Evolutionary conservation across 2,329 filamentous ascomycete species (phyloP), one percentile per base, ranked within the genome.

Genomic region (Ophiostoma perfectum): DNA sequence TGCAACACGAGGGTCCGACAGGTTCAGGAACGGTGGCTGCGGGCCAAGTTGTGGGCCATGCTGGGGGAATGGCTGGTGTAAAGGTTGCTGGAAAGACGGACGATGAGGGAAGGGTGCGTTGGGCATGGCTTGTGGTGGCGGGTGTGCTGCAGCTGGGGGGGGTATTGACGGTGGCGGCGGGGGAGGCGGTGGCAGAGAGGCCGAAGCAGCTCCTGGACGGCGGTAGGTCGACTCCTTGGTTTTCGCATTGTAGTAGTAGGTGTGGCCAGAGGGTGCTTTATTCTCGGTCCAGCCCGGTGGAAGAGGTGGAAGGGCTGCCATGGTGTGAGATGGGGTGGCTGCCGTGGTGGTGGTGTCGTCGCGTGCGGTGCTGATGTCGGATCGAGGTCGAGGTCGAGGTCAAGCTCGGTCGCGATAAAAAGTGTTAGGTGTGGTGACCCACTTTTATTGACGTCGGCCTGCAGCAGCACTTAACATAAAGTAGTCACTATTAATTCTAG

Each of bases 221-320:
- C 84, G 90, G 77, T 97, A 97, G 60, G 93, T 97, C 0, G 93
- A 97, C 74, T 91, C 86, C 74, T 95, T 92, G 1, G 91, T 94
- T 68, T 85, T 82, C 63, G 88, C 82, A 79, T 97, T 90, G 81
- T 96, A 95, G 79, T 93, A 97, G 80, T 97, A 97, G 41, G 84
- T 84, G 78, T 97, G 93, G 4, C 92, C 92, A 66, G 90, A 89
- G 5, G 93, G 93, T 66, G 93, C 92, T 78, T 89, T 93, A 80
- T 97, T 93, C 78, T 96, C 91, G n/a, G 90, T 92, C 93, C 93
- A 97, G 71, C 92, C 93, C 60, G 88, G 83, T 41, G 88, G 89
- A 0, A 97, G 82, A 47, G 90, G 86, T 63, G 86, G 27, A 90
- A 91, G 65, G 18, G 8, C 52, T 27, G 45, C 39, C 42, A 47